Evolutionary conservation across 306 rosid species (phyloP).

Genomic region (Vigna nakashimae): DNA sequence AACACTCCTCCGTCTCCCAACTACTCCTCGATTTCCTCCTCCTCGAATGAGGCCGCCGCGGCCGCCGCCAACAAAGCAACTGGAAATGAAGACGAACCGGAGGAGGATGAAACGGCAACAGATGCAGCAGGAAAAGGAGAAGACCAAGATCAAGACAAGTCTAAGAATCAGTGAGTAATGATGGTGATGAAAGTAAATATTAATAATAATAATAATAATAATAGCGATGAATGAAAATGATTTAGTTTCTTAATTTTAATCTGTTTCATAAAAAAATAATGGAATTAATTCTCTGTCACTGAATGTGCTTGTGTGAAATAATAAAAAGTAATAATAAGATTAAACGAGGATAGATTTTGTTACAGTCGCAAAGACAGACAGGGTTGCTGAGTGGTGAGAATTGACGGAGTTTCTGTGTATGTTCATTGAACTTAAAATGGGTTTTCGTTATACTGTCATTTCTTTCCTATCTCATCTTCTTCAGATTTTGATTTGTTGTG

Average conservation of each 20-base stretch:
- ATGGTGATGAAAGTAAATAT: background rate
- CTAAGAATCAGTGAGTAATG: slow-evolving; percentile 69
- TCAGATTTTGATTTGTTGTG: background rate
- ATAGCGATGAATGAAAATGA: background rate
- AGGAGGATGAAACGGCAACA: slow-evolving; percentile 15
- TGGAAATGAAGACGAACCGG: slow-evolving; percentile 33
- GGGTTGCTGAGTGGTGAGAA: background rate
- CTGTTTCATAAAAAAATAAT: background rate
- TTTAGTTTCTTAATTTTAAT: background rate
- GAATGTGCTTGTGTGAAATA: background rate
- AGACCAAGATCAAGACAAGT: slow-evolving; percentile 63
- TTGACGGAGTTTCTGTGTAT: background rate
- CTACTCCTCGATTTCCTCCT: slow-evolving; percentile 74
- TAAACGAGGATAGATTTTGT: slow-evolving; percentile 21
- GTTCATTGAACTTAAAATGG: slow-evolving; percentile 17
- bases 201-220: background rate
- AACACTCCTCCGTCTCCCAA: slow-evolving; percentile 73
- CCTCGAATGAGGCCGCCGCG: slow-evolving; percentile 59
- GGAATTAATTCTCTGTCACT: background rate
- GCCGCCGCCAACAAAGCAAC: slow-evolving; percentile 19
- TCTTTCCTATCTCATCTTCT: slow-evolving; percentile 2
- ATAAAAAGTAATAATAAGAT: background rate
- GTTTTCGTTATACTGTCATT: background rate
- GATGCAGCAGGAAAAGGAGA: slow-evolving; percentile 37
- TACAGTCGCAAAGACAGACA: slow-evolving; percentile 13